Evolutionary conservation across 148 eudicot genomes (phyloP), one percentile per base, ranked within the genome.

Genomic region (Rhododendron ferrugineum): DNA sequence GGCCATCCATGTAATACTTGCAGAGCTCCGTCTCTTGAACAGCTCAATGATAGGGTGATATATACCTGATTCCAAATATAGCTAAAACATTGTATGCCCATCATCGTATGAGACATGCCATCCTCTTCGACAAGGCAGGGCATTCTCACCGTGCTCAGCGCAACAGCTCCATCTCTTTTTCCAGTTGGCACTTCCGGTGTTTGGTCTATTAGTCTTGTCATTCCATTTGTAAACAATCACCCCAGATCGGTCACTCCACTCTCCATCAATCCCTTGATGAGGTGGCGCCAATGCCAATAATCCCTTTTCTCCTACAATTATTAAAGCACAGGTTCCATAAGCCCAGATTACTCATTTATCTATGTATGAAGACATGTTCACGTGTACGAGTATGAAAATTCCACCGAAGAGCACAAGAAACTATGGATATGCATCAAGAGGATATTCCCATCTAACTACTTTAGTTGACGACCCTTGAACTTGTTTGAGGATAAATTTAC

Each of bases 141-240:
- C 94, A 47, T 88, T 90, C 84, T 92, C 92, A 83, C 82, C 90
- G 56, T 92, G 88, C 89, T 93, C 96, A n/a, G 92, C 89, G 52
- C 93, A 94, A 52, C 96, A 93, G 82, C 94, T 93, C 96, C 96
- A 93, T 85, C 96, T 89, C 88, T 86, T 89, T 84, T 91, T 94
- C 94, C 93, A 92, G 89, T 92, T 93, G 4, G 84, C 52, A 47
- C 86, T 85, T 83, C 93, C 96, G 3, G 96, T 90, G 85, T 93
- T 93, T n/a, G 94, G 94, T 79, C 94, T 80, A 60, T 91, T 85
- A 34, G 81, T 78, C 32, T 82, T 90, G 60, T 91, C 93, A 32
- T 94, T 93, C 93, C 96, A 91, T 86, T 89, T 92, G 88, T 92
- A 93, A 26, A 93, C 93, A 18, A 90, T 93, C 11, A 92, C 90